phyloP scores from a whole-genome alignment of 805 yeast species.

The Myxozyma geophila region DNA sequence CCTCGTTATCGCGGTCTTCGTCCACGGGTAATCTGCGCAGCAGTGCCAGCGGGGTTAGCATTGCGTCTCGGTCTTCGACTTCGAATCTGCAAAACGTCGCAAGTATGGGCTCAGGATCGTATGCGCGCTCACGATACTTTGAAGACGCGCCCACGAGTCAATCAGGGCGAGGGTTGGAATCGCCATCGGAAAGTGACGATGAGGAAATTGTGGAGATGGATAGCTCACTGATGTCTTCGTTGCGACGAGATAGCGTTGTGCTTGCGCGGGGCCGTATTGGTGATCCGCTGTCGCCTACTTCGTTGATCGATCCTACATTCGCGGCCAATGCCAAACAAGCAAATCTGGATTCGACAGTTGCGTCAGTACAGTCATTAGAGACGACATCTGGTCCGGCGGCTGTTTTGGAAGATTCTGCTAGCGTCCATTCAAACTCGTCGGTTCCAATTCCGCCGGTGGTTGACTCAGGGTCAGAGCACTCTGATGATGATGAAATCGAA shows the following conservation, averaged over 20 bases:
- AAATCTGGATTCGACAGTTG: background rate
- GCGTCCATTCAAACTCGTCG: conserved; percentile 6
- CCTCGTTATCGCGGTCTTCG: background rate
- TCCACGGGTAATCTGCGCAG: background rate
- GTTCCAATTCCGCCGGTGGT: conserved; percentile 15
- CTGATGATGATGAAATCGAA: conserved; percentile 13
- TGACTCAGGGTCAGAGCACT: conserved; percentile 11
- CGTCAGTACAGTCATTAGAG: background rate
- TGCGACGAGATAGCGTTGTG: conserved; percentile 35
- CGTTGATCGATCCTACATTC: conserved; percentile 7
- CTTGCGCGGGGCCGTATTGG: conserved; percentile 33
- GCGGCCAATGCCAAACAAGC: background rate
- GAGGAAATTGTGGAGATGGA: conserved; percentile 35
- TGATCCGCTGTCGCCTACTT: conserved; percentile 19
- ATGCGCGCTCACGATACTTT: conserved; percentile 11
- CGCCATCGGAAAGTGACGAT: conserved; percentile 23
- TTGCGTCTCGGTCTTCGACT: conserved; percentile 15
- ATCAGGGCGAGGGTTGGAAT: background rate
- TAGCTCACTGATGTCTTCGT: conserved; percentile 13
- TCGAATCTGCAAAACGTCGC: conserved; percentile 14
- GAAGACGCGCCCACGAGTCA: conserved; percentile 11
- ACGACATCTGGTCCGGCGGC: background rate
- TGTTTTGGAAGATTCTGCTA: background rate
- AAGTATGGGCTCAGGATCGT: background rate
- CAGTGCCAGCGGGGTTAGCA: conserved; percentile 3